Evolutionary conservation across 768 basidiomycete species (phyloP), one percentile per base, ranked within the genome.

Genomic region (Agaricus blazei): DNA sequence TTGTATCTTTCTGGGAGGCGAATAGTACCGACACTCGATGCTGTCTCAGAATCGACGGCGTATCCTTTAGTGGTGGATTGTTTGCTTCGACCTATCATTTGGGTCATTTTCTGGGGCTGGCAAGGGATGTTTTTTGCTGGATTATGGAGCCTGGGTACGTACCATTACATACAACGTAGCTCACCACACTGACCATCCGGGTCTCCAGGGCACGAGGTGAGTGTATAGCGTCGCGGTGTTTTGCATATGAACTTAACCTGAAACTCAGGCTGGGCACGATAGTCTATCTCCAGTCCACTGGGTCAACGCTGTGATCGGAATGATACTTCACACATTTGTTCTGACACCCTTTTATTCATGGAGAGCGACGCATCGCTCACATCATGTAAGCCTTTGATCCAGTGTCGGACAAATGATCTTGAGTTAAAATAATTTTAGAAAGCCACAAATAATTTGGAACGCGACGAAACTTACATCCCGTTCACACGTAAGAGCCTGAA

Each of bases 401-500:
- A 45, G 24, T n/a, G 24, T 51, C 48, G 9, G 36, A 9, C 6
- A 7, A 28, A 9, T 24, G 23, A 24, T 58, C 40, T 50, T 11
- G 34, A 6, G 12, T 37, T 3, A 47, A n/a, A 28, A 41, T 14
- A 26, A 19, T 5, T 12, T 9, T 49, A 77, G 75, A 77, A 77
- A 72, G 61, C 72, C 0, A 78, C 75, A 1, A 75, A 77, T 53
- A 68, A 75, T 56, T 77, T 89, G 59, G 86, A 86, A 51, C 76
- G 85, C 9, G 88, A 91, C 58, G 87, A 90, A 68, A 89, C 87
- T 28, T 87, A 81, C 55, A 75, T 87, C 26, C 85, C 84, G 29
- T 70, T 71, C 8, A 75, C 73, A 7, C 63, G 70, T 26, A 70
- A 66, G 42, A 70, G 74, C 44, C 71, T 76, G 58, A 70, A 71